Base-by-base conservation (phyloP, 208 protist genomes). In the Crithidia acanthocephali region DNA sequence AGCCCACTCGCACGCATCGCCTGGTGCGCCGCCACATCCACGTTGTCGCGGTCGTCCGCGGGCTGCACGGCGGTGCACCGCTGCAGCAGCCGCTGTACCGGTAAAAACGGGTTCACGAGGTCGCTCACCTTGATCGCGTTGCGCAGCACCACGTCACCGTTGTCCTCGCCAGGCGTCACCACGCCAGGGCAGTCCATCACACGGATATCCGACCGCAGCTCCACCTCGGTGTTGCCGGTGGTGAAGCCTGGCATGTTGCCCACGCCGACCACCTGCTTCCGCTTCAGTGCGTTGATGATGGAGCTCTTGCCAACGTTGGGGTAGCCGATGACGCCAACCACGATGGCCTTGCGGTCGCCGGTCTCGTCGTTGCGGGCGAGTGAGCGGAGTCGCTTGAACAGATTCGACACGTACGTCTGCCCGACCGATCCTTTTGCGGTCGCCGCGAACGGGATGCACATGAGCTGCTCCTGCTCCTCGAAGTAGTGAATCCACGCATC, bases 291-390 rank as follows among this genome's bases (percentile, higher is more conserved):
- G 74, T 99, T 99, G 73, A 99, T 99, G 25, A 99, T 84, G 40
- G 93, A 98, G 32, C 85, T 96, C 83, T 99, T 99, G 25, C 95
- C 98, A 10, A 99, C 98, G 75, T 99, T 99, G 28, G 98, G 98
- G 72, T 98, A 99, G 33, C 98, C 98, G 84, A 99, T 98, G 35
- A 98, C 95, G 52, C 98, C 98, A 18, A 99, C 98, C 22, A 94
- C 92, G 62, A 99, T 98, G 7, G 89, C 67, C 68, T 93, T 96
- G 72, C 90, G 88, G 11, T 85, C 94, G 16, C 84, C 80, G 35
- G 82, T 92, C 62, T 95, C 90, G 8, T 87, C 83, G 95, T 37
- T 79, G 53, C 69, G 79, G 18, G 79, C 78, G 47, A 98, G 90
- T 44, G 92, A 91, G 65, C 97, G 98, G 11, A 99, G 82, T 6